A percentile compares a stretch with the other conserved stretches of the same genome.
These are phyloP conservation scores for Berkeleyomyces basicola DNA, from an alignment of 2,329 filamentous ascomycete species.

Conservation along the genomic window DNA sequence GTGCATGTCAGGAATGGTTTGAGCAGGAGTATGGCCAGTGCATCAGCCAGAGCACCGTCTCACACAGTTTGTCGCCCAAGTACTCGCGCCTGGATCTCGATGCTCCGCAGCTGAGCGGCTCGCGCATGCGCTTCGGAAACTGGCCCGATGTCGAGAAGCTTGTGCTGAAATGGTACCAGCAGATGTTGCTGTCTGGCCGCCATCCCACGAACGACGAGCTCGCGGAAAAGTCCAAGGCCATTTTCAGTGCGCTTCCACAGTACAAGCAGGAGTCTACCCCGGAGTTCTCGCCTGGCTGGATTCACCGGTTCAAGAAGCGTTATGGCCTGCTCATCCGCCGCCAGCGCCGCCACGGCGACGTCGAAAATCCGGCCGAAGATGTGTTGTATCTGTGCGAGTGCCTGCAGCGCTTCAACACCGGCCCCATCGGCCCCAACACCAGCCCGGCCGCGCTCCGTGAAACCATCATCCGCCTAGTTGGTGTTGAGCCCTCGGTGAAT, in stretches of 20 bases:
- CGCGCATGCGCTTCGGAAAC: conserved; percentile 44
- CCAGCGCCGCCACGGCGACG: conserved; percentile 35
- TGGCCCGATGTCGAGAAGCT: conserved; percentile 47
- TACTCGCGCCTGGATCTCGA: conserved; percentile 45
- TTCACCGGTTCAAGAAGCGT: conserved; percentile 47
- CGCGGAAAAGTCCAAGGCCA: conserved; percentile 42
- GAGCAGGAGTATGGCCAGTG: conserved; percentile 38
- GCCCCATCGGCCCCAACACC: conserved; percentile 31
- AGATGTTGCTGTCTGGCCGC: conserved; percentile 34
- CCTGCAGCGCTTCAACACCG: conserved; percentile 38
- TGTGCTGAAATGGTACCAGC: conserved; percentile 38
- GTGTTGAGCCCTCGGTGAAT: conserved; percentile 36
- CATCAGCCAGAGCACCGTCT: conserved; percentile 47
- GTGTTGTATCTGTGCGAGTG: conserved; percentile 44
- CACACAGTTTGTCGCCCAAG: conserved; percentile 43
- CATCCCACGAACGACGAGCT: conserved; percentile 46
- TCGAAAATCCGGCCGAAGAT: conserved; percentile 35
- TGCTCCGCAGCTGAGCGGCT: conserved; percentile 42
- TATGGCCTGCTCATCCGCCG: conserved; percentile 41
- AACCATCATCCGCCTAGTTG: conserved; percentile 36
- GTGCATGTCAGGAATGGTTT: conserved; percentile 49
- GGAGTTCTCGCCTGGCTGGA: conserved; percentile 48
- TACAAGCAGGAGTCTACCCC: conserved; percentile 44
- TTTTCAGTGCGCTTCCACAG: conserved; percentile 40
- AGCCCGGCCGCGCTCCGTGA: conserved; percentile 44